Conservation (phyloP, 2,329 filamentous ascomycete genomes). For the Alternaria sp. region DNA sequence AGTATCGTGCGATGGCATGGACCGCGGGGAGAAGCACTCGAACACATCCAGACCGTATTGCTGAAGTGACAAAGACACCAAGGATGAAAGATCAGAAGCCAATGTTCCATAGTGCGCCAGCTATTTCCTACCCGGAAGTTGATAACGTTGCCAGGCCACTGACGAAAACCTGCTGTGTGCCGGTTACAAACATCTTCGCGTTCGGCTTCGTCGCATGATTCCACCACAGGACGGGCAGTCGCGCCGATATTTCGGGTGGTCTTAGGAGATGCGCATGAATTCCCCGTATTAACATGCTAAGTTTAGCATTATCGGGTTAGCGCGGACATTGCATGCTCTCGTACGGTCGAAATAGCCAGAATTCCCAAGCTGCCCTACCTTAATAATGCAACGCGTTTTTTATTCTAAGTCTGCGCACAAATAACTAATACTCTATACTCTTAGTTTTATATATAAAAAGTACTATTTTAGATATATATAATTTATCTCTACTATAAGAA, state of each 20-base stretch:
- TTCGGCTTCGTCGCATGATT: neutral
- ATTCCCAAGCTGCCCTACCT: too few relatives aligned
- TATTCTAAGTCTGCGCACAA: too few relatives aligned
- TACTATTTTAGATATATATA: too few relatives aligned
- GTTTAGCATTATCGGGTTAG: neutral
- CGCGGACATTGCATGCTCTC: neutral
- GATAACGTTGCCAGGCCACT: neutral
- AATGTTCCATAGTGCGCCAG: neutral
- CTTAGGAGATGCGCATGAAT: neutral
- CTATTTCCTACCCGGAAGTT: neutral
- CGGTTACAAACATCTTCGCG: neutral
- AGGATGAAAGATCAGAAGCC: neutral
- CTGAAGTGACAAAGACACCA: neutral
- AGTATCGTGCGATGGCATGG: neutral
- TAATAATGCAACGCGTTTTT: too few relatives aligned
- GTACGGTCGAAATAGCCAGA: too few relatives aligned
- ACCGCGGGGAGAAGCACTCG: neutral
- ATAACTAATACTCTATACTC: too few relatives aligned
- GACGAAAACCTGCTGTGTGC: neutral
- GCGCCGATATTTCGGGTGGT: neutral
- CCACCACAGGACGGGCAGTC: neutral
- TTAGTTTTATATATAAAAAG: too few relatives aligned
- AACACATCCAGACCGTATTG: neutral
- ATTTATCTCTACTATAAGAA: too few relatives aligned
- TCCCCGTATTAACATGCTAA: neutral